Conservation (phyloP, 1,284 basidiomycete genomes). For the Boletus smithii region DNA sequence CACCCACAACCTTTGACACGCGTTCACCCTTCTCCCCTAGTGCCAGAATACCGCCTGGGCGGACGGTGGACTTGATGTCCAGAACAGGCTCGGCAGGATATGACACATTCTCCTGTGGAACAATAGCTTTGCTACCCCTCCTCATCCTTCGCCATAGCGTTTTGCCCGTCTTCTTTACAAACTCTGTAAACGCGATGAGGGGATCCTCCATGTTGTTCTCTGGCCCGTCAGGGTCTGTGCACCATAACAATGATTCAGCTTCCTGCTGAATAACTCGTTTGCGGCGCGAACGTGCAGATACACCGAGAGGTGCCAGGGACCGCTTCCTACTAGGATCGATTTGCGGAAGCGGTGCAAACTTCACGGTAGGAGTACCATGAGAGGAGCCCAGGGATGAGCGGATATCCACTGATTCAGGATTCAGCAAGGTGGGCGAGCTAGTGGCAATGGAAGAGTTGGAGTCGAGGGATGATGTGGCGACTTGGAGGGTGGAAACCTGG, state of each 20-base stretch:
- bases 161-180: constrained; percentile 45
- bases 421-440: constrained; percentile 14
- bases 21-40: too few species aligned
- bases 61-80: constrained; percentile 23
- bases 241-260: constrained; percentile 25
- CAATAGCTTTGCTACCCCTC: constrained; percentile 19
- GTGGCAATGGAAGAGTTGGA: constrained; percentile 19
- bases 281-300: constrained; percentile 52
- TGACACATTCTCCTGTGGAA: constrained; percentile 14
- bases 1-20: neutral
- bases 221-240: constrained; percentile 24
- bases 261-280: constrained; percentile 19
- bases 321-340: constrained; percentile 53
- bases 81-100: constrained; percentile 20
- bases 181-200: constrained; percentile 43
- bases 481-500: constrained; percentile 5
- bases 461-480: constrained; percentile 15
- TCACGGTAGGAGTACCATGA: constrained; percentile 39
- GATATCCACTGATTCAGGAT: constrained; percentile 13
- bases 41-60: constrained; percentile 2
- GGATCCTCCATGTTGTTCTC: constrained; percentile 40
- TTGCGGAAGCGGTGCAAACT: constrained; percentile 64
- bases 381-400: constrained; percentile 17
- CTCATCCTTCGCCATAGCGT: constrained; percentile 40
- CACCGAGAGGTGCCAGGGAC: constrained; percentile 56